Evolutionary conservation across 768 basidiomycete genomes (phyloP).

Genomic region (Psilocybe azurescens): DNA sequence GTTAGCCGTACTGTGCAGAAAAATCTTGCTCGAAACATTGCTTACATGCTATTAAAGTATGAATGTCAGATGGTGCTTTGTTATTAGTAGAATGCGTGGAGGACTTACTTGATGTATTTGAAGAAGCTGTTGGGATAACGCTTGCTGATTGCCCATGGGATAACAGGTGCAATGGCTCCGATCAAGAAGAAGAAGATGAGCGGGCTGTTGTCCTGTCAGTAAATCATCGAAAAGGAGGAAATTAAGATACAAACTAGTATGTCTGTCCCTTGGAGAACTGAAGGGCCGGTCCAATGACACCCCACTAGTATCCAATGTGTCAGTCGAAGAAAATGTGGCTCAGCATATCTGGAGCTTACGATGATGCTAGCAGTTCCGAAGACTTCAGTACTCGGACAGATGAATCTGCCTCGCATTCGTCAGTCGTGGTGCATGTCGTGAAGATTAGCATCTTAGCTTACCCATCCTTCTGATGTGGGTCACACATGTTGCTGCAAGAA

Average conservation of each 20-base stretch:
- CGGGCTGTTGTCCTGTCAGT: constrained; percentile 33
- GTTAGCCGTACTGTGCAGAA: not conserved
- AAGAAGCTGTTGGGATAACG: constrained; percentile 64
- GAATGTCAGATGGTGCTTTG: constrained; percentile 15
- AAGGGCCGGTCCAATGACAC: constrained; percentile 64
- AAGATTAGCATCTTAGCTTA: not conserved
- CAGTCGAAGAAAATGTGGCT: constrained; percentile 5
- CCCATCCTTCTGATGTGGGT: constrained; percentile 47
- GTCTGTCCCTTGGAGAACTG: constrained; percentile 60
- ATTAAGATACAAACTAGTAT: constrained; percentile 49
- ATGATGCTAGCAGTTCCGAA: constrained; percentile 62
- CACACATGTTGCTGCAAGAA: constrained; percentile 49
- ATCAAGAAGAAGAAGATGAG: constrained; percentile 74
- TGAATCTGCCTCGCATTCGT: constrained; percentile 33
- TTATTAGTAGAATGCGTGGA: not conserved
- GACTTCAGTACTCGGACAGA: constrained; percentile 58
- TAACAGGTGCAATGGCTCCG: constrained; percentile 63
- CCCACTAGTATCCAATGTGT: constrained; percentile 33
- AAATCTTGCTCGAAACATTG: not conserved
- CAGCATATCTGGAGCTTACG: constrained; percentile 41
- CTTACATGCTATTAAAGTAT: constrained; percentile 30
- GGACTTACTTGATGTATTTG: constrained; percentile 65
- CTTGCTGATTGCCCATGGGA: constrained; percentile 61
- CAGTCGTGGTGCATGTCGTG: not conserved
- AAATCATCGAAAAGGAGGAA: not conserved